Percentiles rank a stretch among this genome's conserved stretches.
These are phyloP conservation scores for Dactylonectria estremocensis DNA, from an alignment of 2,329 filamentous ascomycete species.

Conservation along the genomic window DNA sequence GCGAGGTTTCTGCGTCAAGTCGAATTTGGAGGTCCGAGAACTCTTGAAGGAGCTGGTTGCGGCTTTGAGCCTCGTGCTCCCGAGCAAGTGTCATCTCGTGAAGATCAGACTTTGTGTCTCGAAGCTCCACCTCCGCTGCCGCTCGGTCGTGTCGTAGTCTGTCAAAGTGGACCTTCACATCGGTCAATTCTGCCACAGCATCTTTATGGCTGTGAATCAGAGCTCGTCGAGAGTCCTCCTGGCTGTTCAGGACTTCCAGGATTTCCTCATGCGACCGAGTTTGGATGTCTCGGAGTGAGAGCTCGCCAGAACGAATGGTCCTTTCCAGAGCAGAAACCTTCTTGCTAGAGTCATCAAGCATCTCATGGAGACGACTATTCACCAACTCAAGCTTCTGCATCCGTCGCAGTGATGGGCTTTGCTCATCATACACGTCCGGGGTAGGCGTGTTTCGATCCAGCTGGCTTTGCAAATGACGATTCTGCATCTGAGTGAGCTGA, in stretches of 20 bases:
- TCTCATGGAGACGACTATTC: conserved; percentile 91
- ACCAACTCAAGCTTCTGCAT: conserved; percentile 94
- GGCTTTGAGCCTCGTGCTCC: conserved; percentile 90
- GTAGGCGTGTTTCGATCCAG: conserved; percentile 78
- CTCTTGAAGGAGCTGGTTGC: conserved; percentile 90
- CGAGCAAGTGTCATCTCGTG: conserved; percentile 83
- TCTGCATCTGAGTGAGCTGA: conserved; percentile 95
- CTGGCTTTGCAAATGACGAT: conserved; percentile 91
- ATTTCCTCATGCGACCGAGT: conserved; percentile 95
- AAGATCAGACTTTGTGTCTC: conserved; percentile 86
- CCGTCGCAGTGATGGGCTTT: conserved; percentile 84
- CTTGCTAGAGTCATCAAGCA: conserved; percentile 93
- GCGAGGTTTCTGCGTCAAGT: conserved; percentile 89
- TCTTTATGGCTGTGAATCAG: conserved; percentile 89
- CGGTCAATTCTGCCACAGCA: conserved; percentile 85
- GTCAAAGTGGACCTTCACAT: conserved; percentile 90
- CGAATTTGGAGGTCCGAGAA: conserved; percentile 95
- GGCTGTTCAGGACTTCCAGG: conserved; percentile 91
- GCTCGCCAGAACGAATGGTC: conserved; percentile 86
- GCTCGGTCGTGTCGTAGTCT: conserved; percentile 87
- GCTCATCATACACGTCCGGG: conserved; percentile 79
- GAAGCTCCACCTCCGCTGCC: conserved; percentile 86
- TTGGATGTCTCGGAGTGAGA: conserved; percentile 92
- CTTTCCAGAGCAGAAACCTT: conserved; percentile 93
- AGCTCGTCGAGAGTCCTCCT: conserved; percentile 89